Evolutionary conservation across 139 green algal species (phyloP).

Genomic region (Nannochloris sp.): DNA sequence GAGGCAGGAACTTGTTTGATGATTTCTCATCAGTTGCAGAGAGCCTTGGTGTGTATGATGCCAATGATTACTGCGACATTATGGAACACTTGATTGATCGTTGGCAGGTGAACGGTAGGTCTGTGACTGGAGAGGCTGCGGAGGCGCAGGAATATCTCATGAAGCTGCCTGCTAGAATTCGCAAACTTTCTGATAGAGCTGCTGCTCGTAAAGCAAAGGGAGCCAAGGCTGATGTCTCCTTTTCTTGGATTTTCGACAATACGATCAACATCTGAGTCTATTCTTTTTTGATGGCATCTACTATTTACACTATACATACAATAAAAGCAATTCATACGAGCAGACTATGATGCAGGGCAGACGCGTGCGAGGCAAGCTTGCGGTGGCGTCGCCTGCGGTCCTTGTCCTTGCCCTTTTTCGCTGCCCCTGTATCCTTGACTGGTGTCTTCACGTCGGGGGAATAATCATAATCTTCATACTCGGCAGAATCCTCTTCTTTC

Average conservation of each 20-base stretch:
- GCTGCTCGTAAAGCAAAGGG: conserved; percentile 58
- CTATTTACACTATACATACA: no score
- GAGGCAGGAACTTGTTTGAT: conserved; percentile 71
- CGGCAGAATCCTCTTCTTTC: background rate
- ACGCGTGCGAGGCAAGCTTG: no score
- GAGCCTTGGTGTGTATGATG: conserved; percentile 54
- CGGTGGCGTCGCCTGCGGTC: background rate
- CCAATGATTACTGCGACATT: conserved; percentile 90
- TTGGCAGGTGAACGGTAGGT: conserved; percentile 65
- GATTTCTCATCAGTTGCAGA: conserved; percentile 96
- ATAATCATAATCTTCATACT: conserved; percentile 4
- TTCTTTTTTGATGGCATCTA: no score
- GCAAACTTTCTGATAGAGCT: conserved; percentile 72
- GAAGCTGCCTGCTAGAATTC: conserved; percentile 74
- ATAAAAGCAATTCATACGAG: no score
- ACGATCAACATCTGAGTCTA: conserved; percentile 39
- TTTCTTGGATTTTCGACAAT: conserved; percentile 90
- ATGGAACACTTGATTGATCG: conserved; percentile 73
- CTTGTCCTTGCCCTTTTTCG: background rate
- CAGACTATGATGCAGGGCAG: no score
- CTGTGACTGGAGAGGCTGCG: conserved; percentile 54
- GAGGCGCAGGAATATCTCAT: conserved; percentile 69
- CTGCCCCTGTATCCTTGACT: background rate
- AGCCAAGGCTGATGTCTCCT: conserved; percentile 29
- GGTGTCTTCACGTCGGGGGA: background rate